Base-by-base conservation (phyloP, 1,284 basidiomycete species). In the Ganoderma leucocontextum region DNA sequence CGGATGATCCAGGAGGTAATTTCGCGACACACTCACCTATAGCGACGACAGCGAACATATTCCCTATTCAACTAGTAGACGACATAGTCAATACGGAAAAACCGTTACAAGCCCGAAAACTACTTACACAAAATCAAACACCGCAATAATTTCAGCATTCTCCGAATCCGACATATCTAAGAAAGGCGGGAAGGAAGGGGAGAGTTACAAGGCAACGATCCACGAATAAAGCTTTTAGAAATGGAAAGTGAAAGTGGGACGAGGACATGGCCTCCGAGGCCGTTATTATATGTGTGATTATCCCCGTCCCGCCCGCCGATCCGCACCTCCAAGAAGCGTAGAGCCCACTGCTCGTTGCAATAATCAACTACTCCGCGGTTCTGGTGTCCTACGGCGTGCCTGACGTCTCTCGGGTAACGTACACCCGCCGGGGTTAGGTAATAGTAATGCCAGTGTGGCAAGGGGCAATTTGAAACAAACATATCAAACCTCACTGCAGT, bases 81-180 rank as follows among this genome's bases (percentile, higher is more conserved):
- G n/a, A n/a, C 25, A 10, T 44, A 15, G 22, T 63, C n/a, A 57
- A 53, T 6, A 60, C n/a, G 12, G 22, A 63, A 22, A 35, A 3
- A 2, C 17, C 4, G 17, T n/a, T 35, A 22, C 12, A 35, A 13
- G n/a, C 33, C 33, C 29, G 38, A 5, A 35, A 15, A 42, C 8
- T 15, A 44, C 62, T 44, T 15, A 63, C 53, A 29, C 17, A 29
- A 53, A 63, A 8, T 42, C 36, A 33, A 63, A 19, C 3, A 57
- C 25, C 1, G 52, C 62, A n/a, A 63, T 22, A 17, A 63, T 5
- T 15, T 41, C 36, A 10, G 53, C 15, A 38, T 29, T 25, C 9
- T 63, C 62, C 12, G 61, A 62, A 42, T 42, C 52, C 7, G 62
- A 63, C 62, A 63, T 63, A 25, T 36, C n/a, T n/a, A 13, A 39